Evolutionary conservation across 176 grass and related monocot species (phyloP), one percentile per base, ranked within the genome.

Genomic region (Carex kokanica): DNA sequence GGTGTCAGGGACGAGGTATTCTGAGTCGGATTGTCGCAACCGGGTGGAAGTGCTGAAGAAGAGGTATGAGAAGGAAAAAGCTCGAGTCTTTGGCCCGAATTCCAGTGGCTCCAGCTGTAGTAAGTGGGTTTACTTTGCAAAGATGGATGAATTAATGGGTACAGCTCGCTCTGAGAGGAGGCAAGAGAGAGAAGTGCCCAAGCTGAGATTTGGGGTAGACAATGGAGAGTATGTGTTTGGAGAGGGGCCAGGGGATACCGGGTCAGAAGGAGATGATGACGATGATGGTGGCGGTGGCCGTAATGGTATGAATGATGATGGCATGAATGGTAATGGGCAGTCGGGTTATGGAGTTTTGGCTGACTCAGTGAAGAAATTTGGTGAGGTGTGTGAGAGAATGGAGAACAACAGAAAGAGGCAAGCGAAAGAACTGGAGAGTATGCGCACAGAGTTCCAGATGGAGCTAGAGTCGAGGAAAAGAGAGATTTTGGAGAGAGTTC

Each of bases 51-150:
- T 90, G 12, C 78, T 98, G 53, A 88, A 92, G 87, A 94, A 91
- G 90, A 88, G 89, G 86, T 98, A 93, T 14, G 91, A 89, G 84
- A 98, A 90, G 66, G 92, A 98, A 88, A 94, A 85, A 80, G 87
- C 53, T 80, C 84, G 63, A 62, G 61, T 79, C n/a, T 27, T 86
- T 17, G 73, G 75, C 4, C 81, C 72, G 12, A 84, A 80, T 84
- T 56, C 86, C 15, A 16, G 6, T 14, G 24, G 59, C 18, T 75
- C 45, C 3, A 55, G 32, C 21, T 2, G 57, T 17, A 84, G 79
- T 49, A 92, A 86, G 61, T 98, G 95, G 95, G 43, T 89, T 59
- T 97, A 97, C 84, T 97, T 85, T 78, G 80, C 90, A 72, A 94
- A 89, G 83, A 74, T 97, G 88, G 47, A 82, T 73, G 82, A 81